Percentiles rank a stretch among this genome's conserved stretches.
phyloP scores from a whole-genome alignment of 2,329 filamentous ascomycete genomes.

The Pseudocercospora fuligena region DNA sequence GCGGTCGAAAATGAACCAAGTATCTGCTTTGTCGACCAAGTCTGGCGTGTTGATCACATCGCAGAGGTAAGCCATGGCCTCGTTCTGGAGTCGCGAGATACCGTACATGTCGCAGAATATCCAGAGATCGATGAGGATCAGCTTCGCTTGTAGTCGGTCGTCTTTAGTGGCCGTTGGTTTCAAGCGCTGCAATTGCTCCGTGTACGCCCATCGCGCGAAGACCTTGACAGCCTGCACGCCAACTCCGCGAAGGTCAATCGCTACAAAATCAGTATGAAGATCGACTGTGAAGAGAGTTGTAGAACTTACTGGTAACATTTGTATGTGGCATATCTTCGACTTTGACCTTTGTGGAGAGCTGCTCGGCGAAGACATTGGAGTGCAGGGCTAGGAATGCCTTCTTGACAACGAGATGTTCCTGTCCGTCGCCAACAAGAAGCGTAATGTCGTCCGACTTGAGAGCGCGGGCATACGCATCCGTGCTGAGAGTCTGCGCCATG shows the following conservation, averaged over 20 bases:
- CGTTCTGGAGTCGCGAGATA: conserved; percentile 7
- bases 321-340: neutral
- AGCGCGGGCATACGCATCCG: conserved; percentile 5
- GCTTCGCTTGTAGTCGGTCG: neutral
- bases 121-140: conserved; percentile 1
- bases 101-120: conserved; percentile 11
- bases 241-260: neutral
- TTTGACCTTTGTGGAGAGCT: conserved; percentile 1
- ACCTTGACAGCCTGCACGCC: conserved; percentile 8
- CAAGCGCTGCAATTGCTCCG: neutral
- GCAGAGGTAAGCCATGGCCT: conserved; percentile 7
- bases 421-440: neutral
- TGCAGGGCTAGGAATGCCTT: conserved; percentile 6
- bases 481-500: conserved; percentile 6
- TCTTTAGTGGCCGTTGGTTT: neutral
- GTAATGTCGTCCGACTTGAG: conserved; percentile 3
- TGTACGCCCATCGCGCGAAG: conserved; percentile 3
- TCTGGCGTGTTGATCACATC: neutral
- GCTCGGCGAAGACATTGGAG: conserved; percentile 1
- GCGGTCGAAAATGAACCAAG: neutral
- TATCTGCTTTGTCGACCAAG: neutral
- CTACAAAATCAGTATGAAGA: neutral
- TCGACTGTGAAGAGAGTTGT: neutral
- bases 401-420: conserved; percentile 7
- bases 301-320: neutral